A percentile compares a stretch with the other conserved stretches of the same genome.
phyloP scores from a whole-genome alignment of 2,329 filamentous ascomycete genomes.

The Xylaria polymorpha region DNA sequence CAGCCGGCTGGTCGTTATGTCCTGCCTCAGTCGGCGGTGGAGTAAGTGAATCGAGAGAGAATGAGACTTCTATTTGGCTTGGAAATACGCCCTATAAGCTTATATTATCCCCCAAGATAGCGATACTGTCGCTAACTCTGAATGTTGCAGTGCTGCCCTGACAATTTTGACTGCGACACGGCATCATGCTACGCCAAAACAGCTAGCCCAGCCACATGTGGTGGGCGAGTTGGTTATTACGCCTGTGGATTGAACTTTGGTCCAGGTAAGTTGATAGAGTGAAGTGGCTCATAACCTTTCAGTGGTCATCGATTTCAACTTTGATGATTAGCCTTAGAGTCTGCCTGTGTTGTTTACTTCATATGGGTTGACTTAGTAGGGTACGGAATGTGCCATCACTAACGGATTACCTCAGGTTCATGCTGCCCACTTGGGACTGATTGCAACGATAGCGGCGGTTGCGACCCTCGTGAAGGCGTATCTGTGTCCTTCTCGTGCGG shows the following conservation, averaged over 20 bases:
- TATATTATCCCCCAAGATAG: not conserved
- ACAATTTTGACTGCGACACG: conserved; percentile 60
- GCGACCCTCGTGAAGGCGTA: conserved; percentile 58
- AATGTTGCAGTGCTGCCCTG: conserved; percentile 56
- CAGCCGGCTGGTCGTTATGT: conserved; percentile 42
- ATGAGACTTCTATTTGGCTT: not conserved
- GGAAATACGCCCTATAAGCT: not conserved
- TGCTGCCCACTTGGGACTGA: conserved; percentile 61
- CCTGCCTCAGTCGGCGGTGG: conserved; percentile 52
- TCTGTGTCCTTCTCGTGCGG: conserved; percentile 57
- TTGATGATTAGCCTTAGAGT: conserved; percentile 1
- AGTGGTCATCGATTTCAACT: not conserved
- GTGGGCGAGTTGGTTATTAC: conserved; percentile 53
- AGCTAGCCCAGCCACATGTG: conserved; percentile 55
- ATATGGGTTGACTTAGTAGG: not conserved
- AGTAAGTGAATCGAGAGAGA: conserved; percentile 22
- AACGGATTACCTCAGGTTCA: conserved; percentile 50
- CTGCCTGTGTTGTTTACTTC: not conserved
- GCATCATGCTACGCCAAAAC: conserved; percentile 62
- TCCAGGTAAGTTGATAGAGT: conserved; percentile 36
- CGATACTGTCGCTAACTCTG: conserved; percentile 7
- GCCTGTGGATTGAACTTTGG: conserved; percentile 56
- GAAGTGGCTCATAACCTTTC: not conserved
- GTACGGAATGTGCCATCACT: conserved; percentile 9
- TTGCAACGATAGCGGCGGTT: conserved; percentile 56